Evolutionary conservation across 2,329 filamentous ascomycete genomes (phyloP), one percentile per base, ranked within the genome.

Genomic region (Incumbomyces delicatus): DNA sequence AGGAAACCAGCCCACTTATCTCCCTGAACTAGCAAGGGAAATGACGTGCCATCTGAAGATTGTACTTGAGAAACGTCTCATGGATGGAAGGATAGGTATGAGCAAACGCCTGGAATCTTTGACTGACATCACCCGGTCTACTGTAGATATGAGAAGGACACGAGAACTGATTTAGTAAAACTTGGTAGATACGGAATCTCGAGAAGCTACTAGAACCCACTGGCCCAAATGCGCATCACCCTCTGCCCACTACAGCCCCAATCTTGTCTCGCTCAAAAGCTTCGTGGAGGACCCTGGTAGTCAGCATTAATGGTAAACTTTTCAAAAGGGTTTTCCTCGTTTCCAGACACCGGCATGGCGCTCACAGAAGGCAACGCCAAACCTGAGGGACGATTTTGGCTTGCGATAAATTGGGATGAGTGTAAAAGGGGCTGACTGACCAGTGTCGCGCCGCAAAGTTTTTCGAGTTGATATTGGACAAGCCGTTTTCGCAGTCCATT

Each of bases 181-280:
- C 27, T 20, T 7, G 7, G 17, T 22, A 14, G 6, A 40, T 7
- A 13, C n/a, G 22, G 17, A 18, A 40, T 29, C 18, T n/a, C 18
- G 22, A n/a, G 53, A 54, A 46, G 37, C 52, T 30, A n/a, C 20
- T n/a, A n/a, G n/a, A 52, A 30, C 35, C 16, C n/a, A 27, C 13
- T 14, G 29, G 47, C 34, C n/a, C n/a, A n/a, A n/a, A n/a, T 43
- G 34, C 40, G 43, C 13, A 31, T 48, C 22, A 27, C 22, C 5
- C 22, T 5, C 8, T 27, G 22, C 4, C 22, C 22, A 27, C 22
- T 8, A 27, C n/a, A n/a, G n/a, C n/a, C 22, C 22, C 22, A 27
- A 27, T 8, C 22, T 27, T 27, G 22, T 27, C 8, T 27, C 22
- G 8, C 8, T 27, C 5, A 27, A 8, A 27, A 8, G 22, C 22